Evolutionary conservation across 2,329 filamentous ascomycete species (phyloP).

Genomic region (Alternaria brassicicola): DNA sequence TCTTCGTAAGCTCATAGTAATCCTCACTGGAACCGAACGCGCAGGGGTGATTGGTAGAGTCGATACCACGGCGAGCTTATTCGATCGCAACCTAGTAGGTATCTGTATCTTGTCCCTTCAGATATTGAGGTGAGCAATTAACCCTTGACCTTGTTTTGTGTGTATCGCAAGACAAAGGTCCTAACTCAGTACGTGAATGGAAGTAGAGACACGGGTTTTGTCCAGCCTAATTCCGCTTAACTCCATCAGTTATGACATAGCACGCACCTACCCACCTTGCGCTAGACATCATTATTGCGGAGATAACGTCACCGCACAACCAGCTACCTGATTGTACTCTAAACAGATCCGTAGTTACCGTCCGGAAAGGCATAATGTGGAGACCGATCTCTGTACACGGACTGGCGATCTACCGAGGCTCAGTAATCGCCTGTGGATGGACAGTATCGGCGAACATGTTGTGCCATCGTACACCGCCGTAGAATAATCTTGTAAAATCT

Average conservation of each 20-base stretch:
- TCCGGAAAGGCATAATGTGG: background rate
- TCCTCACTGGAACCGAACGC: background rate
- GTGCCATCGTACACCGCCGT: background rate
- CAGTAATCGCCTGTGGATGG: background rate
- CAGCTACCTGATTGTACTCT: background rate
- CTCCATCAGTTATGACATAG: constrained; percentile 5
- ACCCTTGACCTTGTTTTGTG: background rate
- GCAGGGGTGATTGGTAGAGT: background rate
- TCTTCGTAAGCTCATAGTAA: too few species aligned
- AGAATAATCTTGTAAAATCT: background rate
- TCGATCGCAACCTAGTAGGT: background rate
- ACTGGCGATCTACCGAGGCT: background rate
- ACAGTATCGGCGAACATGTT: background rate
- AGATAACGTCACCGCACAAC: background rate
- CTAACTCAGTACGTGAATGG: background rate
- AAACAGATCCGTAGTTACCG: background rate
- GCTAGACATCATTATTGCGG: constrained; percentile 2
- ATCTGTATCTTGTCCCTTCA: background rate
- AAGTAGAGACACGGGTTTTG: background rate
- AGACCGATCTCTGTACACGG: background rate
- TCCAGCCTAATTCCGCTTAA: constrained; percentile 1
- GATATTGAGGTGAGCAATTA: background rate
- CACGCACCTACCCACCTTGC: background rate
- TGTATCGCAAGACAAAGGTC: background rate
- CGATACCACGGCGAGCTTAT: background rate